Base-by-base conservation (phyloP, 2,329 filamentous ascomycete genomes). In the Blumeria hordei region DNA sequence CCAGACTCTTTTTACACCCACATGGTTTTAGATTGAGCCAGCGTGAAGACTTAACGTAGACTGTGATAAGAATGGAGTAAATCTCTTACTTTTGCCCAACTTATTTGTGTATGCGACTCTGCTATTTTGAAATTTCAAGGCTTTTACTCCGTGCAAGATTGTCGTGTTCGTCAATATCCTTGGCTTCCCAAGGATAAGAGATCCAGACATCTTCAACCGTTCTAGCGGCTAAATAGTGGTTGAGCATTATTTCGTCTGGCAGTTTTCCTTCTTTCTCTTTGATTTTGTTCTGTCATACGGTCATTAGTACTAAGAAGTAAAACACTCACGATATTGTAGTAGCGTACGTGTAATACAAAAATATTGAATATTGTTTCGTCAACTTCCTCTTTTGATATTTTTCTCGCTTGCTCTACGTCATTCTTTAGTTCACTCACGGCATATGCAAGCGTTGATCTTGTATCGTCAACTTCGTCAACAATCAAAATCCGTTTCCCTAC, bases 121-220 rank as follows among this genome's bases (percentile, higher is more conserved):
- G 21, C 21, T 28, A 28, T 28, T 28, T 28, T 28, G 21, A 28
- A 28, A 28, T 28, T 28, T 28, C 21, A 28, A 28, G 2, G 21
- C 21, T 28, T 28, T 28, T 28, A 28, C 4, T 28, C 2, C 21
- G 21, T 28, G 87, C 84, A 56, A 81, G 67, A 57, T 71, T 69
- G 69, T 96, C 90, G 67, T 95, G 90, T 74, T 88, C 85, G 33
- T 94, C 87, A 65, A 96, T 95, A 67, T 95, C 85, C 36, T 71
- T 83, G 45, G 92, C 92, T 72, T 96, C 92, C 92, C 92, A 98
- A 14, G 92, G 92, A 71, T 98, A 98, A 75, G 87, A 93, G 67
- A 96, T 96, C 92, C 92, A 98, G 60, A 88, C 82, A 69, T 98
- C 90, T n/a, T 77, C 78, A 35, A 93, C 85, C 6, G 90, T 96